A percentile compares a stretch with the other conserved stretches of the same genome.
Evolutionary conservation across 306 rosid species (phyloP).

Genomic region (Carpinus viminea): DNA sequence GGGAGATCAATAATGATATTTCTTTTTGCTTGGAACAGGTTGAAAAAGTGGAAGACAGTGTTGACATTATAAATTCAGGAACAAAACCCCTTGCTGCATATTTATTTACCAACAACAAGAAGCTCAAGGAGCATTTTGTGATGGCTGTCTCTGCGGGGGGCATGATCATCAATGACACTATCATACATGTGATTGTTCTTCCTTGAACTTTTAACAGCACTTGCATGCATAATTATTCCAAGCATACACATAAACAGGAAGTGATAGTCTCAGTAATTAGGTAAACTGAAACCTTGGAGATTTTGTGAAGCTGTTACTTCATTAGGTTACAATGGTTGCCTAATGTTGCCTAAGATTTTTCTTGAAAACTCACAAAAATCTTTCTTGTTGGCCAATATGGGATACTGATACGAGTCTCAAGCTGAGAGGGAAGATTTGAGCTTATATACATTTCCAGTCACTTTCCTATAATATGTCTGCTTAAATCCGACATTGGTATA

Average conservation of each 20-base stretch:
- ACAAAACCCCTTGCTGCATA: constrained; percentile 99
- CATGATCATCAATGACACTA: constrained; percentile 80
- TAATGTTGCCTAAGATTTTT: background rate
- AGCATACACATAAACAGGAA: background rate
- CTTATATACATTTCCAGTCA: background rate
- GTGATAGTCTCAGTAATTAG: background rate
- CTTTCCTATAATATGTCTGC: background rate
- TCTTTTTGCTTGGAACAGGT: constrained; percentile 53
- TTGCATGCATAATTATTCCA: constrained; percentile 4
- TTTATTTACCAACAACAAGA: constrained; percentile 71
- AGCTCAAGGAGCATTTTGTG: constrained; percentile 78
- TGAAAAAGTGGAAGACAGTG: constrained; percentile 77
- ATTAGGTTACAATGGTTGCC: background rate
- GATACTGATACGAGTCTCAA: constrained; percentile 8
- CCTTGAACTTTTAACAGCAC: constrained; percentile 3
- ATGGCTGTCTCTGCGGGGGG: constrained; percentile 79
- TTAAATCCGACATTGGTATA: background rate
- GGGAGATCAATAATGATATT: background rate
- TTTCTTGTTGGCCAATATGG: background rate
- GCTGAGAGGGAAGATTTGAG: background rate
- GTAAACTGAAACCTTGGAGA: background rate
- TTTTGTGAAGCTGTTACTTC: background rate
- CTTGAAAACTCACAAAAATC: background rate
- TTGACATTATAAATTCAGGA: constrained; percentile 71
- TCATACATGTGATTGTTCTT: constrained; percentile 59